Conservation (phyloP, 164 flowering plant species). For the Vitis riparia region DNA sequence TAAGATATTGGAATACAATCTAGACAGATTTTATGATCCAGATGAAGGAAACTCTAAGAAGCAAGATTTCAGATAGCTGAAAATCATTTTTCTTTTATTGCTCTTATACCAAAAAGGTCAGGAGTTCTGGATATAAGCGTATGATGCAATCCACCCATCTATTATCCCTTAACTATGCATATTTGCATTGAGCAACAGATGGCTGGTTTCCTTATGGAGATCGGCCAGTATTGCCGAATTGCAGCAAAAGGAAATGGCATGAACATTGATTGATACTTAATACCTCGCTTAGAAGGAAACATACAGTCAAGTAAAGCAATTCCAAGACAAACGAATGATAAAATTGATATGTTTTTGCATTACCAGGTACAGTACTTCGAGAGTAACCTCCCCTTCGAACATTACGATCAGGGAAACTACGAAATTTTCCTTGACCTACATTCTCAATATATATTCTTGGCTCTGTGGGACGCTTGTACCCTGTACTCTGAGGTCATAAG, state of each 20-base stretch:
- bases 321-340: background rate
- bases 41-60: no score
- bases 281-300: background rate
- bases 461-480: conserved; percentile 34
- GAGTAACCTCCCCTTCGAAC: conserved; percentile 48
- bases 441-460: conserved; percentile 40
- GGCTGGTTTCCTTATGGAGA: no score
- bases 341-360: conserved; percentile 8
- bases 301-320: background rate
- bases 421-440: conserved; percentile 23
- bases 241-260: background rate
- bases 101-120: no score
- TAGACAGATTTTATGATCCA: no score
- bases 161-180: no score
- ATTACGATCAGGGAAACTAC: conserved; percentile 46
- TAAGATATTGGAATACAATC: no score
- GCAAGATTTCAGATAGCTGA: no score
- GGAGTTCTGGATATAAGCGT: no score
- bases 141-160: no score
- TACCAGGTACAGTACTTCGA: conserved; percentile 55
- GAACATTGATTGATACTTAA: background rate
- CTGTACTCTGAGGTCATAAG: conserved; percentile 40
- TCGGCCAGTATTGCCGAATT: no score
- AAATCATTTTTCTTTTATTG: no score
- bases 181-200: no score